Evolutionary conservation across 345 rosid genomes (phyloP).

Genomic region (Litchi chinensis): DNA sequence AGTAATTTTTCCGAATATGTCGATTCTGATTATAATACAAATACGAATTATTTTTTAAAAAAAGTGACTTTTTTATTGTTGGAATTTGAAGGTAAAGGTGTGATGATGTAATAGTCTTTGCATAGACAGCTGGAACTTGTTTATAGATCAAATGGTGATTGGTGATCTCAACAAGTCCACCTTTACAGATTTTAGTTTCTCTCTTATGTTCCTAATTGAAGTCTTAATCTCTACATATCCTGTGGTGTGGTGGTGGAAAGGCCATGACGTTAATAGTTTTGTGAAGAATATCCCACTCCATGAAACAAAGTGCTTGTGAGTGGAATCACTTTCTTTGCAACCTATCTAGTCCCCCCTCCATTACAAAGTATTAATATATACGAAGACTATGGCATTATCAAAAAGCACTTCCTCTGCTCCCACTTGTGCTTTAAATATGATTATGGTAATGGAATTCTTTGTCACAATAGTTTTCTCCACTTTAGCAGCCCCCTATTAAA

Average conservation of each 20-base stretch:
- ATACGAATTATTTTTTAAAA: background rate
- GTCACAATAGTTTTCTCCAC: slow-evolving; percentile 47
- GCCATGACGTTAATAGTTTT: slow-evolving; percentile 1
- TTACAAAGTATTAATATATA: background rate
- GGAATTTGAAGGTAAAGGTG: no score
- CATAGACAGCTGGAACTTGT: slow-evolving; percentile 10
- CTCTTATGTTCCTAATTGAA: slow-evolving; percentile 11
- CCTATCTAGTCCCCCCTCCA: background rate
- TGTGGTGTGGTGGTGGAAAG: slow-evolving; percentile 26
- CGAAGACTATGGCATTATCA: background rate
- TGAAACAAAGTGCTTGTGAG: slow-evolving; percentile 31
- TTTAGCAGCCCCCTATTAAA: background rate
- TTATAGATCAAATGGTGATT: background rate
- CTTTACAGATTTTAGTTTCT: background rate
- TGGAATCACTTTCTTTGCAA: slow-evolving; percentile 38
- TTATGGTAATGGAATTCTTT: slow-evolving; percentile 43
- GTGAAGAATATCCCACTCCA: slow-evolving; percentile 25
- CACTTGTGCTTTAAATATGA: slow-evolving; percentile 29
- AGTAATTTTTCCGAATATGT: no score
- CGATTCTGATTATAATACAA: no score
- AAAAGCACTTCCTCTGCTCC: slow-evolving; percentile 27
- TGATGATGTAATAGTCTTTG: background rate
- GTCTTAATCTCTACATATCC: background rate
- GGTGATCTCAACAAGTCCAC: slow-evolving; percentile 3
- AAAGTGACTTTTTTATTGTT: no score